These are phyloP conservation scores for Pythium folliculosum DNA, from an alignment of 352 stramenopile genomes.

Conservation along the genomic window DNA sequence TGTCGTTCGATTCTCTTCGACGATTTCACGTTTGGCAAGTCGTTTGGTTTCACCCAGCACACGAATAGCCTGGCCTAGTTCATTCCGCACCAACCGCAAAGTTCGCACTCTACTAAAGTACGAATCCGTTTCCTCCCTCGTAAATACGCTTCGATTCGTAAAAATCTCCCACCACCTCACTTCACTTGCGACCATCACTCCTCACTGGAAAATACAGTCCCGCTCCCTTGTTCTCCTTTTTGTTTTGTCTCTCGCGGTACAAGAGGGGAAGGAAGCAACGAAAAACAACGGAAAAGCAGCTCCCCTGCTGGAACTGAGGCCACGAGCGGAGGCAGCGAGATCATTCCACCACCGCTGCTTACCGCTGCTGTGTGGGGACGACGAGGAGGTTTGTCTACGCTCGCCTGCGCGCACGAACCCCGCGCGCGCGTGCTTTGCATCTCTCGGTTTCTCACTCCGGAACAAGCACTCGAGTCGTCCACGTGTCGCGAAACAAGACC, in stretches of 20 bases:
- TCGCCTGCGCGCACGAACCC: too few relatives aligned
- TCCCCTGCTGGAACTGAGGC: too few relatives aligned
- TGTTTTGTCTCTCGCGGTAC: conserved; percentile 12
- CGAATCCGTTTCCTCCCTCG: neutral
- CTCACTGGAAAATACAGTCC: neutral
- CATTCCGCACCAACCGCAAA: neutral
- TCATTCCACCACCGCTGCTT: too few relatives aligned
- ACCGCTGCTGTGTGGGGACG: too few relatives aligned
- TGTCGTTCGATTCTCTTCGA: too few relatives aligned
- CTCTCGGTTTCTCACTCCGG: too few relatives aligned
- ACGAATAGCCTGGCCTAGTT: neutral
- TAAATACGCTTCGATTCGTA: conserved; percentile 7
- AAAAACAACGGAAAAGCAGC: conserved; percentile 8
- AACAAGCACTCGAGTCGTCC: neutral
- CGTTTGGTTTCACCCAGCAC: neutral
- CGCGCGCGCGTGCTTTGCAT: too few relatives aligned
- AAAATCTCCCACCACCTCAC: conserved; percentile 7
- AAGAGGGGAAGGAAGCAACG: conserved; percentile 13
- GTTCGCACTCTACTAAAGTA: neutral
- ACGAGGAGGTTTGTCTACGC: too few relatives aligned
- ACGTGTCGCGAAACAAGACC: neutral
- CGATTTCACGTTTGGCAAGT: too few relatives aligned
- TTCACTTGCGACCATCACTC: conserved; percentile 21
- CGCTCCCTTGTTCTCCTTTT: neutral
- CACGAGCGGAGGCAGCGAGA: too few relatives aligned